Evolutionary conservation across 192 early-diverging fungal species (phyloP).

Genomic region (Pecoramyces ruminantium): DNA sequence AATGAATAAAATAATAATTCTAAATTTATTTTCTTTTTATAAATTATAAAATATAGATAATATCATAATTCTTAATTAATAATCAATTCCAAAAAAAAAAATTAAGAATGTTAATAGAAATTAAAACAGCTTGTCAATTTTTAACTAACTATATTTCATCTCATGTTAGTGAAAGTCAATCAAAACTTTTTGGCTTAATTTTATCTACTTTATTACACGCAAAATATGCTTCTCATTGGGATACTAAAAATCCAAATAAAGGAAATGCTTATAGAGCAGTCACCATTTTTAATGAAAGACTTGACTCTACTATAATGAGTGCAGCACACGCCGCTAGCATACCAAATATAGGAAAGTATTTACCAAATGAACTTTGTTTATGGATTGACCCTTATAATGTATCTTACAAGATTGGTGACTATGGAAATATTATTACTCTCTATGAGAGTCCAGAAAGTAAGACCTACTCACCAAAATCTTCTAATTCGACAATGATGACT

Average conservation of each 20-base stretch:
- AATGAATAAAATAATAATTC: too few relatives aligned
- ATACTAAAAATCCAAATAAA: slow-evolving; percentile 31
- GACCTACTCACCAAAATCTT: neutral
- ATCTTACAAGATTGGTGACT: slow-evolving; percentile 52
- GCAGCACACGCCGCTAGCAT: slow-evolving; percentile 30
- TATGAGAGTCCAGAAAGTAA: slow-evolving; percentile 25
- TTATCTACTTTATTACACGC: slow-evolving; percentile 18
- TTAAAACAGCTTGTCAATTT: neutral
- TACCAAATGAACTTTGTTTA: slow-evolving; percentile 50
- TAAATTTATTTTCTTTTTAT: too few relatives aligned
- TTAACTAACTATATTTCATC: neutral
- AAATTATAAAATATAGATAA: too few relatives aligned
- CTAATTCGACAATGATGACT: neutral
- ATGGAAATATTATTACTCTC: slow-evolving; percentile 44
- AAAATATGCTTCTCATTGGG: slow-evolving; percentile 56
- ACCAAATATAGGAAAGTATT: slow-evolving; percentile 23
- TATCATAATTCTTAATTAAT: too few relatives aligned
- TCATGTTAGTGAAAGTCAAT: neutral
- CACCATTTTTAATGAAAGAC: slow-evolving; percentile 43
- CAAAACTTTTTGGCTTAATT: neutral
- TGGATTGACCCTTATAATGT: slow-evolving; percentile 60
- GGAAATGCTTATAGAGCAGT: slow-evolving; percentile 68
- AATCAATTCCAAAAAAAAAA: too few relatives aligned
- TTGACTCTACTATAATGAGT: slow-evolving; percentile 42
- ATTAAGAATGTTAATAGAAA: neutral